Percentiles rank a stretch among this genome's conserved stretches.
Evolutionary conservation across 163 green algal genomes (phyloP).

Genomic region (Trebouxia gelatinosa): DNA sequence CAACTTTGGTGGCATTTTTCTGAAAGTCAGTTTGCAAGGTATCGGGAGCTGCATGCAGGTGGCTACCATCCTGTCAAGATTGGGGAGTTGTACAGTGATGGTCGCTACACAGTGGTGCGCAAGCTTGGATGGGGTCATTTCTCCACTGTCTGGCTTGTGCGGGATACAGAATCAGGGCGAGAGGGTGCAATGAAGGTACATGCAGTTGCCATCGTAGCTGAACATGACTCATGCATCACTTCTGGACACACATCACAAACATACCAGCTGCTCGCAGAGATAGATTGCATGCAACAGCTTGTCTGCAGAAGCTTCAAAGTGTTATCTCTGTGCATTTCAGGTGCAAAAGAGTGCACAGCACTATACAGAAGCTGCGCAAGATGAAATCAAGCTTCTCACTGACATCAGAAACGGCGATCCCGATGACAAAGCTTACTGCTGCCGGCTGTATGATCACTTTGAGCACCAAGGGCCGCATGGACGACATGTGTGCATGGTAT

Average conservation of each 20-base stretch:
- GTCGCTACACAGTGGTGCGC: slow-evolving; percentile 86
- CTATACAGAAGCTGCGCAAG: slow-evolving; percentile 95
- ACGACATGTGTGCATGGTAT: slow-evolving; percentile 96
- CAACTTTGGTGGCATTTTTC: no score
- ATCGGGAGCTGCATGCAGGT: slow-evolving; percentile 51
- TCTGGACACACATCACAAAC: no score
- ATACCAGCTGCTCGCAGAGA: no score
- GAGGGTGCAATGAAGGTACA: slow-evolving; percentile 69
- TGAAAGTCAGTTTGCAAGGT: no score
- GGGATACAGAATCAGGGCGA: slow-evolving; percentile 58
- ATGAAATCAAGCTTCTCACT: slow-evolving; percentile 91
- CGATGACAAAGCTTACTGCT: slow-evolving; percentile 61
- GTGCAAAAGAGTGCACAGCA: slow-evolving; percentile 90
- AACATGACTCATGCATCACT: neutral
- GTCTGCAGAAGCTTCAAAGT: neutral
- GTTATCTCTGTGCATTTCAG: slow-evolving; percentile 45
- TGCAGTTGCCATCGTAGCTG: neutral
- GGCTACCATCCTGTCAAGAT: slow-evolving; percentile 93
- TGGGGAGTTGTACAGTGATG: slow-evolving; percentile 88
- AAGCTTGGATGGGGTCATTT: slow-evolving; percentile 99
- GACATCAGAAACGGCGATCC: slow-evolving; percentile 75
- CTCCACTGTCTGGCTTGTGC: slow-evolving; percentile 95
- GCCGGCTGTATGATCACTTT: slow-evolving; percentile 88
- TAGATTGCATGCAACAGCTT: no score
- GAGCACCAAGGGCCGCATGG: slow-evolving; percentile 87